Conservation (phyloP, 352 stramenopile genomes). For the Pythium folliculosum region DNA sequence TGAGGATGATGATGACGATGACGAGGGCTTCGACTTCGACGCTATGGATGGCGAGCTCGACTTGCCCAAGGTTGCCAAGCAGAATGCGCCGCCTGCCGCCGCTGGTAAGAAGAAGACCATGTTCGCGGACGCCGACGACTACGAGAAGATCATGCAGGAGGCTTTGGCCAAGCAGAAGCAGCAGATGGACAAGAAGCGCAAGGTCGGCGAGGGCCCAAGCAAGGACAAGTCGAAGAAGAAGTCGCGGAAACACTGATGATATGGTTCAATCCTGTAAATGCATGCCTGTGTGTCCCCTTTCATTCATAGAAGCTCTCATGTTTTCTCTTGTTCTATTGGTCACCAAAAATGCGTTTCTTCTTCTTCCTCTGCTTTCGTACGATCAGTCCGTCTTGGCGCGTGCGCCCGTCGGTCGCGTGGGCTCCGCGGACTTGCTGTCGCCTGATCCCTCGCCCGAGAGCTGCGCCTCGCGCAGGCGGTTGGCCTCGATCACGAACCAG, state of each 20-base stretch:
- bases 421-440: background rate
- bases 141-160: slow-evolving; percentile 68
- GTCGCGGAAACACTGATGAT: slow-evolving; percentile 25
- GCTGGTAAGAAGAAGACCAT: slow-evolving; percentile 60
- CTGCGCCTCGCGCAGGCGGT: slow-evolving; percentile 55
- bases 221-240: slow-evolving; percentile 24
- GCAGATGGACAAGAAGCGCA: slow-evolving; percentile 42
- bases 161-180: slow-evolving; percentile 58
- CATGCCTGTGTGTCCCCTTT: background rate
- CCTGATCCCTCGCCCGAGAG: slow-evolving; percentile 4
- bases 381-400: slow-evolving; percentile 63
- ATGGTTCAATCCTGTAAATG: slow-evolving; percentile 3
- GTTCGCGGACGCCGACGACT: slow-evolving; percentile 80
- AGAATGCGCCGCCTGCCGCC: slow-evolving; percentile 40
- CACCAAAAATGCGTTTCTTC: background rate
- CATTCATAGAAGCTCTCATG: background rate
- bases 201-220: slow-evolving; percentile 5
- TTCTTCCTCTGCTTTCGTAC: no score
- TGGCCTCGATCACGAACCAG: slow-evolving; percentile 83
- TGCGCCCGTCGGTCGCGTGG: slow-evolving; percentile 17
- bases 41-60: slow-evolving; percentile 44
- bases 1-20: slow-evolving; percentile 20
- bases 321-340: background rate
- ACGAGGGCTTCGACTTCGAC: slow-evolving; percentile 43
- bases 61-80: slow-evolving; percentile 50